Evolutionary conservation across 495 filamentous ascomycete genomes (phyloP).

Genomic region (Penicillium dipodomyicola): DNA sequence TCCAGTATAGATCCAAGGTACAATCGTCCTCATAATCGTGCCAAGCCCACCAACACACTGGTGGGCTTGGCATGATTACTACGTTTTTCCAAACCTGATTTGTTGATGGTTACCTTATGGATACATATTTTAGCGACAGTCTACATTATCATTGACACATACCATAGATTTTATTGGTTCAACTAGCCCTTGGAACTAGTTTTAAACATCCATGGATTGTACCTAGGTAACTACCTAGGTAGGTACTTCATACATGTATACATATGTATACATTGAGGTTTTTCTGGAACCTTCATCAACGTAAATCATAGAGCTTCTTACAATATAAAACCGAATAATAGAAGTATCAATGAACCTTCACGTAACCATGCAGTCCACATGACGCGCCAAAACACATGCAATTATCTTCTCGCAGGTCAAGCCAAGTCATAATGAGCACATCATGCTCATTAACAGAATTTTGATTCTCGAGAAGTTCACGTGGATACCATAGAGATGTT

Average conservation of each 20-base stretch:
- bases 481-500: no score
- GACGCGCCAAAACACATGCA: no score
- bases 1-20: slow-evolving; percentile 6
- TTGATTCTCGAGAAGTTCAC: neutral
- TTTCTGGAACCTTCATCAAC: no score
- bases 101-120: neutral
- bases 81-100: neutral
- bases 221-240: no score
- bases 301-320: no score
- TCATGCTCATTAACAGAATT: neutral
- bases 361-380: neutral
- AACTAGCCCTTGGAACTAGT: no score
- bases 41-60: no score
- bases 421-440: neutral
- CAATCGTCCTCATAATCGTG: neutral
- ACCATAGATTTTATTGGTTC: neutral
- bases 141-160: neutral
- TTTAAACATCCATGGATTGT: no score
- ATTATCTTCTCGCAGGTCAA: neutral
- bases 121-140: neutral
- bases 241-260: no score
- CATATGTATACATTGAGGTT: no score
- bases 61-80: no score
- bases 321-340: no score
- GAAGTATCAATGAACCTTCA: neutral